A percentile compares a stretch with the other conserved stretches of the same genome.
Conservation (phyloP, 1,284 basidiomycete species). For the Boletellus sp. region DNA sequence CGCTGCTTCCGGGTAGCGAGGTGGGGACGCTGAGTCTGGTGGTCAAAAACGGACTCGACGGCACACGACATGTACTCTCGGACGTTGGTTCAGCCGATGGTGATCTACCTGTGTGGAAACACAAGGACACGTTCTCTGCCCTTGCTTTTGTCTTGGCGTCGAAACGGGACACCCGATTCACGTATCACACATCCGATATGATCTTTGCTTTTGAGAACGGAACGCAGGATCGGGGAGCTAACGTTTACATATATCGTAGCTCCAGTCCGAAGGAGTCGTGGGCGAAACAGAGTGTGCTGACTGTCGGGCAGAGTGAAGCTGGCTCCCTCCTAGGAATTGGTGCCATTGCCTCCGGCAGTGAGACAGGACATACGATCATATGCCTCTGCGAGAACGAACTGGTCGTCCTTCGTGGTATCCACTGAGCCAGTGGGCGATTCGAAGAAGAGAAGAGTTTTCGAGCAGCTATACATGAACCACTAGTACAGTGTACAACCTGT, state of each 20-base stretch:
- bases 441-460: conserved; percentile 15
- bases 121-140: conserved; percentile 80
- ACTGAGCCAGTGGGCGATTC: conserved; percentile 25
- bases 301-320: conserved; percentile 60
- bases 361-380: conserved; percentile 44
- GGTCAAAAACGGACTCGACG: conserved; percentile 81
- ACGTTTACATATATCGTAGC: conserved; percentile 80
- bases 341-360: conserved; percentile 35
- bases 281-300: conserved; percentile 78
- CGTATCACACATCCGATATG: conserved; percentile 56
- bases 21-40: conserved; percentile 48
- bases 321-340: conserved; percentile 82
- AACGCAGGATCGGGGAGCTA: conserved; percentile 59
- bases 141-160: conserved; percentile 92
- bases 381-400: conserved; percentile 79
- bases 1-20: conserved; percentile 51
- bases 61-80: conserved; percentile 60
- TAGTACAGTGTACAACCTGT: conserved; percentile 36
- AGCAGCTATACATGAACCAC: conserved; percentile 24
- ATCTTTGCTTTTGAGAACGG: conserved; percentile 84
- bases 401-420: conserved; percentile 54
- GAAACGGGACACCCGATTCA: conserved; percentile 85
- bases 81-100: conserved; percentile 12
- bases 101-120: conserved; percentile 57
- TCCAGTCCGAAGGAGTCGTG: conserved; percentile 45